Conservation (phyloP, 768 basidiomycete species). For the Holtermanniella nyarrowii region DNA sequence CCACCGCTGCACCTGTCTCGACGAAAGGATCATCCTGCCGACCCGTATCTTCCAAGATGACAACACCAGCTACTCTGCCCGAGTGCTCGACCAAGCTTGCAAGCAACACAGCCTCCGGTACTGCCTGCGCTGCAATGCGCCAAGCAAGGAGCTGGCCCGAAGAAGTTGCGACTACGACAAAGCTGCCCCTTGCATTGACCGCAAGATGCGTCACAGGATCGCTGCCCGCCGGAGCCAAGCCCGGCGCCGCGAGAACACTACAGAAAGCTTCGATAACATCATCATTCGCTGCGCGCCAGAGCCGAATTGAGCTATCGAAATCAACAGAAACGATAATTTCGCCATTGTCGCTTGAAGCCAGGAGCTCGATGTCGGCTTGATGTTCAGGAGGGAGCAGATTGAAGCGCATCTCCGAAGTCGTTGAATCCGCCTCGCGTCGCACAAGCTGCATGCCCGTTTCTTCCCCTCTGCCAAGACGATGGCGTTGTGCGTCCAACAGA, state of each 20-base stretch:
- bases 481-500: conserved; percentile 68
- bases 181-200: conserved; percentile 2
- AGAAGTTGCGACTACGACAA: conserved; percentile 2
- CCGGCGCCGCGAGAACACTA: conserved; percentile 6
- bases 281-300: conserved; percentile 52
- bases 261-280: conserved; percentile 12
- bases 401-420: conserved; percentile 46
- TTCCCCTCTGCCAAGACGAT: conserved; percentile 34
- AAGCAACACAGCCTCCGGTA: background rate
- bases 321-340: conserved; percentile 59
- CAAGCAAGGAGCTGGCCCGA: conserved; percentile 5
- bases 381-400: conserved; percentile 70
- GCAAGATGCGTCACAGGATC: conserved; percentile 10
- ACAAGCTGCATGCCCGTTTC: background rate
- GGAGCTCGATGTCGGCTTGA: conserved; percentile 67
- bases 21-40: background rate
- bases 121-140: conserved; percentile 2
- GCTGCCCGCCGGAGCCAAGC: background rate
- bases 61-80: background rate
- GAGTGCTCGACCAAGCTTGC: background rate
- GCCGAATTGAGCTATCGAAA: conserved; percentile 62
- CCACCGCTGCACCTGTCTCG: background rate
- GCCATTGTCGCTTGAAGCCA: conserved; percentile 63
- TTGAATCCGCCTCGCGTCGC: conserved; percentile 31
- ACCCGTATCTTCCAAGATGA: background rate